These are phyloP conservation scores for Cystobasidium onofrii DNA, from an alignment of 768 basidiomycete species.

Conservation along the genomic window DNA sequence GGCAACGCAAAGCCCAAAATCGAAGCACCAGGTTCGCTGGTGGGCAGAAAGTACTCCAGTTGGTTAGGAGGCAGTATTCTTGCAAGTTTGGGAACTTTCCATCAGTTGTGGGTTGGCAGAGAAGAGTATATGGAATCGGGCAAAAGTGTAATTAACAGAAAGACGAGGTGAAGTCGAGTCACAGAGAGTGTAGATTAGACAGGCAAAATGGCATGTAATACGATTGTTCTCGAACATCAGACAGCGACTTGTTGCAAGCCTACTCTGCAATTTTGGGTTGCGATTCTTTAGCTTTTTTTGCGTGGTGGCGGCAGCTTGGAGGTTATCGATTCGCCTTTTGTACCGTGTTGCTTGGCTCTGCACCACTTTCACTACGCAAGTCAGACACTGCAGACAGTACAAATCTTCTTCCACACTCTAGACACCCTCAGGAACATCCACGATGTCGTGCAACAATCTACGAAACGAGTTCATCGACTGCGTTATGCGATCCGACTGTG, in stretches of 20 bases:
- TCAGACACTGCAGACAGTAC: too few relatives aligned
- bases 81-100: slow-evolving; percentile 91
- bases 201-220: neutral
- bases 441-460: slow-evolving; percentile 61
- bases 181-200: neutral
- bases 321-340: too few relatives aligned
- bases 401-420: neutral
- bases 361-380: too few relatives aligned
- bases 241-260: too few relatives aligned
- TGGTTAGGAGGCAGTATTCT: slow-evolving; percentile 96
- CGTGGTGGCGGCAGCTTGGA: too few relatives aligned
- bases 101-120: slow-evolving; percentile 83
- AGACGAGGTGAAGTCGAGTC: slow-evolving; percentile 31
- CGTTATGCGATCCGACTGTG: slow-evolving; percentile 75
- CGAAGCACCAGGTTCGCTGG: slow-evolving; percentile 79
- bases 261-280: too few relatives aligned
- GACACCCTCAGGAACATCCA: neutral
- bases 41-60: slow-evolving; percentile 79
- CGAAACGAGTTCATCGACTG: slow-evolving; percentile 73
- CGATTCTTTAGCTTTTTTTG: too few relatives aligned
- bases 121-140: slow-evolving; percentile 72
- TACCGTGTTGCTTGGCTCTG: too few relatives aligned
- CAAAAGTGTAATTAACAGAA: slow-evolving; percentile 36
- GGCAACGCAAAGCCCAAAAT: slow-evolving; percentile 76
- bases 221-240: too few relatives aligned